A percentile compares a stretch with the other conserved stretches of the same genome.
Evolutionary conservation across 352 stramenopile species (phyloP).

Genomic region (Phytophthora uliginosa): DNA sequence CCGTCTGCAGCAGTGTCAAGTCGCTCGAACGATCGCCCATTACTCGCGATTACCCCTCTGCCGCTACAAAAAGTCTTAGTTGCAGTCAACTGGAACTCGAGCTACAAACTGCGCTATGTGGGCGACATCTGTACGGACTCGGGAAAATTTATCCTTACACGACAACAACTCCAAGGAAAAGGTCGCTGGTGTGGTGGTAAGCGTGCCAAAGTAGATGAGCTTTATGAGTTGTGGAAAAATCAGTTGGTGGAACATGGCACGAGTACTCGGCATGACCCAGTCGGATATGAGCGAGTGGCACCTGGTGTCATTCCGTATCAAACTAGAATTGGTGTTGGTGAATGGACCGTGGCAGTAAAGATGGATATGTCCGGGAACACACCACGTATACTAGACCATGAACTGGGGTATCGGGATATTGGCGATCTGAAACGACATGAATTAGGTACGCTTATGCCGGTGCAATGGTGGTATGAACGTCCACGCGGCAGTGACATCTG

Average conservation of each 20-base stretch:
- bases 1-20: background rate
- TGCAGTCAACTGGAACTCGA: background rate
- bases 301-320: slow-evolving; percentile 1
- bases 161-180: background rate
- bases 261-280: background rate
- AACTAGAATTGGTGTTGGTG: background rate
- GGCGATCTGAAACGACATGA: background rate
- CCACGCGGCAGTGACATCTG: slow-evolving; percentile 15
- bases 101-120: background rate
- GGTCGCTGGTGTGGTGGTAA: too few species aligned
- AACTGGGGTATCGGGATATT: background rate
- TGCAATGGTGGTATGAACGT: slow-evolving; percentile 13
- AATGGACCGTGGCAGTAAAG: slow-evolving; percentile 5
- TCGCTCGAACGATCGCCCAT: background rate
- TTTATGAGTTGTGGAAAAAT: background rate
- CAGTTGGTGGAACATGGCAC: background rate
- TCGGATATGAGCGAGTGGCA: background rate
- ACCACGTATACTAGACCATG: background rate
- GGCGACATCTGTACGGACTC: too few species aligned
- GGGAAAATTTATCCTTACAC: too few species aligned
- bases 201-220: too few species aligned
- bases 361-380: background rate
- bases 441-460: background rate
- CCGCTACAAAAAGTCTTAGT: background rate
- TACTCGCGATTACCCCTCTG: background rate